Conservation (phyloP, 2,329 filamentous ascomycete species). For the Cladophialophora chaetospira region DNA sequence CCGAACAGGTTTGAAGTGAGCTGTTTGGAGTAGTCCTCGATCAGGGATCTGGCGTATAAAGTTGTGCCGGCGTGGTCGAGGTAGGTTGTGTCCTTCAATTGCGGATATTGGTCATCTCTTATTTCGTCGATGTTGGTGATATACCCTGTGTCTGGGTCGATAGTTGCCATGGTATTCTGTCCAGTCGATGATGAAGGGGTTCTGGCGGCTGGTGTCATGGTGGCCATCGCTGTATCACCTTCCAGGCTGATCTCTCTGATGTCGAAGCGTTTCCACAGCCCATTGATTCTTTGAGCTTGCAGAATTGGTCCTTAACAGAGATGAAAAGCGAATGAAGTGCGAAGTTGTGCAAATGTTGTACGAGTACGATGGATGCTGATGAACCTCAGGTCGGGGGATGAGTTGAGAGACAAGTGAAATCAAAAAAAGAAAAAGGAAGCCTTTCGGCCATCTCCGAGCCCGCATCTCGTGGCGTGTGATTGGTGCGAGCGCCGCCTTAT, state of each 20-base stretch:
- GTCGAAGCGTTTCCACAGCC: conserved; percentile 4
- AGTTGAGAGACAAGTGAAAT: neutral
- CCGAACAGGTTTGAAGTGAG: conserved; percentile 79
- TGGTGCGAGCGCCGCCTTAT: conserved; percentile 18
- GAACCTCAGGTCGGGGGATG: neutral
- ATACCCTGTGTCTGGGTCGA: conserved; percentile 37
- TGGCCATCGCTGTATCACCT: conserved; percentile 21
- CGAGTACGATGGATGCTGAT: conserved; percentile 16
- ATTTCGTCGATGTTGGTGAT: conserved; percentile 51
- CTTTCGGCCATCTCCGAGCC: conserved; percentile 22
- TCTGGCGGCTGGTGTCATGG: conserved; percentile 15
- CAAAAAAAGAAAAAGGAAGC: neutral
- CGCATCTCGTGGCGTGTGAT: conserved; percentile 7
- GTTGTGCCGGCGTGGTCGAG: conserved; percentile 97
- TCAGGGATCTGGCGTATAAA: conserved; percentile 73
- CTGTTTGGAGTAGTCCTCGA: conserved; percentile 77
- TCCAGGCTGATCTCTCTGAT: conserved; percentile 8
- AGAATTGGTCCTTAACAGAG: neutral
- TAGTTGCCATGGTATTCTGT: conserved; percentile 6
- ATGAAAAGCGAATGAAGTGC: too few relatives aligned
- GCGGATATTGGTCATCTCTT: conserved; percentile 51
- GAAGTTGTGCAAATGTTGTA: conserved; percentile 7
- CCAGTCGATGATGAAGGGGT: neutral
- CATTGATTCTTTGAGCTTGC: conserved; percentile 18
- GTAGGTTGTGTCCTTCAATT: conserved; percentile 65